Base-by-base conservation (phyloP, 2,329 filamentous ascomycete species). In the Exophiala xenobiotica region DNA sequence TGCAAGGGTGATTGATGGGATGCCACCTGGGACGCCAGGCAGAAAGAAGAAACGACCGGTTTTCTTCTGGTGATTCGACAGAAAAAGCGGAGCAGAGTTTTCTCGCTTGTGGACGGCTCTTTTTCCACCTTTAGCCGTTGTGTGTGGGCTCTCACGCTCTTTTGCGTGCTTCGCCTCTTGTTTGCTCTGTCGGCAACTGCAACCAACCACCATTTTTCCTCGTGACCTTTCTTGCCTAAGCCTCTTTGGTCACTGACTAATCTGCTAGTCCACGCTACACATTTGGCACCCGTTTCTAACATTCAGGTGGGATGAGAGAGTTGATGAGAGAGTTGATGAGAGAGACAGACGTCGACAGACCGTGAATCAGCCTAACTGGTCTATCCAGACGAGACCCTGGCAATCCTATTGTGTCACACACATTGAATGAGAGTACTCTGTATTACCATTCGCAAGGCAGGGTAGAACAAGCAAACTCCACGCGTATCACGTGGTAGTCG, bases 121-220 rank as follows among this genome's bases (percentile, higher is more conserved):
- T 11, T 11, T 4, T 31, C 4, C 27, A 4, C 14, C 11, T n/a
- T 31, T n/a, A 9, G 27, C 14, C 11, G 4, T 31, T n/a, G 27
- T 31, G 14, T 27, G 33, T 38, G 16, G 35, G 35, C 16, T n/a
- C 35, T 6, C 27, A 3, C 7, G 27, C 27, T 31, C 14, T 3
- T 31, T 31, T 31, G 11, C 27, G 11, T 12, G 26, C n/a, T 9
- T 35, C 31, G 31, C 31, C 18, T 35, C 31, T n/a, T 14, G 31
- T 35, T 35, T 35, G 31, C 31, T 35, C 31, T 4, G 7, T 6
- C 31, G 12, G 31, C 31, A 35, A 40, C 23, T 39, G 26, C 39
- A 35, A 38, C 51, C 46, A 54, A 54, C 51, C 51, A 54, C n/a
- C 46, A 14, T 29, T 18, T 9, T 7, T 22, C 35, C 46, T 54